Conservation (phyloP, 2,329 filamentous ascomycete genomes). For the Fusarium guadeloupense region DNA sequence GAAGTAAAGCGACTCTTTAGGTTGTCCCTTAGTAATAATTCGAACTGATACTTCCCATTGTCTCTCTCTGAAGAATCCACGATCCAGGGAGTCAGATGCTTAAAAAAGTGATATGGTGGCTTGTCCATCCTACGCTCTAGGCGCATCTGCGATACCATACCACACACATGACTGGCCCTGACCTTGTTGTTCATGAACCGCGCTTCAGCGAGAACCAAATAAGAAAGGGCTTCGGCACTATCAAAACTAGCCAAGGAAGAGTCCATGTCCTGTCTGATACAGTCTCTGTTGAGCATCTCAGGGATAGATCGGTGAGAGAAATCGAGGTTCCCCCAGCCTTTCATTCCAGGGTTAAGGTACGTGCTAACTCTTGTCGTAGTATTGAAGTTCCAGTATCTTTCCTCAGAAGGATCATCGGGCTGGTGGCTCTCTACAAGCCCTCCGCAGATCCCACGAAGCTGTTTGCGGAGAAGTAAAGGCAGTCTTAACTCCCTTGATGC, state of each 20-base stretch:
- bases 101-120: not conserved
- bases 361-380: too few species aligned
- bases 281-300: not conserved
- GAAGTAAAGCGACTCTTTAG: too few species aligned
- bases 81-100: not conserved
- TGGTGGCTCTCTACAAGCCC: not conserved
- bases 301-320: conserved; percentile 3
- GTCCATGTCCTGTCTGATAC: not conserved
- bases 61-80: not conserved
- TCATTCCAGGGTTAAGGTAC: too few species aligned
- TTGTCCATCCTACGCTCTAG: not conserved
- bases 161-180: too few species aligned
- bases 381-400: too few species aligned
- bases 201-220: not conserved
- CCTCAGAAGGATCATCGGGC: rapidly evolving
- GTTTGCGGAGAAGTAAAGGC: not conserved
- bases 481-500: not conserved
- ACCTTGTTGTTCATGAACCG: not conserved
- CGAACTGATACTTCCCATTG: too few species aligned
- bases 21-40: too few species aligned
- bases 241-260: not conserved
- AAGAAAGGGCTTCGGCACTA: not conserved
- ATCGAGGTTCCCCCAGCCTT: not conserved
- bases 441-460: not conserved
- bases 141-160: not conserved